Conservation (phyloP, 176 grass and related monocot genomes). For the Carex parvula region DNA sequence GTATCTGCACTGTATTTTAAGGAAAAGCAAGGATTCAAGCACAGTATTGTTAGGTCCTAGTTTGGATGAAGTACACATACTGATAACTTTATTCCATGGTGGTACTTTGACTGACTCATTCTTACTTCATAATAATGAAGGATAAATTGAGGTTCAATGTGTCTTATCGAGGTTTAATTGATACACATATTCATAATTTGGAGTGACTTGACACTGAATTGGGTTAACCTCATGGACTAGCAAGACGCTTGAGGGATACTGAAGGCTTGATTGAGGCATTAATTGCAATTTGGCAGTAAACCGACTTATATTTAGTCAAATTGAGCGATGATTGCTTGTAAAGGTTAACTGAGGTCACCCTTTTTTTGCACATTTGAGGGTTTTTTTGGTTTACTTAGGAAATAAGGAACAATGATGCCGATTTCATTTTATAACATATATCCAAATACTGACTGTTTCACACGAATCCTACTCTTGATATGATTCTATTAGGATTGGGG, state of each 20-base stretch:
- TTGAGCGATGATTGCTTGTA: background rate
- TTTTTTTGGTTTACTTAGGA: background rate
- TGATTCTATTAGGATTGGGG: constrained; percentile 61
- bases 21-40: background rate
- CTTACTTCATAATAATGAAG: background rate
- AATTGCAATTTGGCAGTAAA: background rate
- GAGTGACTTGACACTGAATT: background rate
- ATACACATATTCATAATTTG: background rate
- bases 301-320: background rate
- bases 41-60: background rate
- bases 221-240: background rate
- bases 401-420: background rate
- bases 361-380: background rate
- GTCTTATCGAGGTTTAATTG: background rate
- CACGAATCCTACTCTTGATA: constrained; percentile 2
- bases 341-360: background rate
- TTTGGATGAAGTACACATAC: background rate
- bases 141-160: background rate
- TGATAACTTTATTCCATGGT: background rate
- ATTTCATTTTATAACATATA: background rate
- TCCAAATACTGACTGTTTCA: constrained; percentile 7
- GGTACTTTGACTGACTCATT: background rate
- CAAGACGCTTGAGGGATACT: background rate
- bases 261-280: background rate
- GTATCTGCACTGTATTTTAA: background rate